These are phyloP conservation scores for Strigomonas culicis DNA, from an alignment of 208 protist species.

Conservation along the genomic window DNA sequence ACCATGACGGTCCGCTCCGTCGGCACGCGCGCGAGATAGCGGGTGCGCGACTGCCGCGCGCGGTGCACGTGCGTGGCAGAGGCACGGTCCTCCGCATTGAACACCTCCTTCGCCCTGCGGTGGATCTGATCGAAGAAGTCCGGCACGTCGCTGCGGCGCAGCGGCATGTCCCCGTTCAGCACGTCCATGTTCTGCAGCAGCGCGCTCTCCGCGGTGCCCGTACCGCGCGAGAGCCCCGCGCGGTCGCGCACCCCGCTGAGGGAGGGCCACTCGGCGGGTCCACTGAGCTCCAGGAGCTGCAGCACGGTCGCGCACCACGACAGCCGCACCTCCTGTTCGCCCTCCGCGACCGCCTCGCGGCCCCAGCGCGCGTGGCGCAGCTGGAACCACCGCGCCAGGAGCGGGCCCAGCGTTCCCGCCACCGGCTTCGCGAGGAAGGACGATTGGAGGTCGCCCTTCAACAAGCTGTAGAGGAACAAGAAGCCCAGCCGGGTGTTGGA, in stretches of 20 bases:
- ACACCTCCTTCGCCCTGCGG: conserved; percentile 26
- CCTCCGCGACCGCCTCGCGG: conserved; percentile 27
- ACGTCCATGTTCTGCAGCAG: conserved; percentile 12
- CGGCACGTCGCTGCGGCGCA: conserved; percentile 20
- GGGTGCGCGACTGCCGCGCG: not conserved
- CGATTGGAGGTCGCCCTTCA: conserved; percentile 23
- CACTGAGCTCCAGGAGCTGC: conserved; percentile 45
- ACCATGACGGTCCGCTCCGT: not conserved
- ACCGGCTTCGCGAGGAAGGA: conserved; percentile 28
- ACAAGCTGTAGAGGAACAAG: conserved; percentile 78
- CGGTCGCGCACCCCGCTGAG: conserved; percentile 21
- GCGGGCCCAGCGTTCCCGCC: conserved; percentile 25
- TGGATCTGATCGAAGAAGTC: conserved; percentile 36
- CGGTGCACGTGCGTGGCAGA: not conserved
- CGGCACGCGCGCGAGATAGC: conserved; percentile 1
- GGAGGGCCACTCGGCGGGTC: conserved; percentile 39
- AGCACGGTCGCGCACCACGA: conserved; percentile 59
- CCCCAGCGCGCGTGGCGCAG: conserved; percentile 75
- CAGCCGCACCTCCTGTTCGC: conserved; percentile 36
- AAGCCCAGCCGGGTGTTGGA: conserved; percentile 74
- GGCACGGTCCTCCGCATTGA: not conserved
- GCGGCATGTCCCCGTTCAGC: conserved; percentile 13
- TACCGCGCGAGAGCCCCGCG: conserved; percentile 33
- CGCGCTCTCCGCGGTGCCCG: conserved; percentile 11
- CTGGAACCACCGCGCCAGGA: conserved; percentile 75